A percentile compares a stretch with the other conserved stretches of the same genome.
phyloP scores from a whole-genome alignment of 345 rosid genomes.

The Syzygium aromaticum region DNA sequence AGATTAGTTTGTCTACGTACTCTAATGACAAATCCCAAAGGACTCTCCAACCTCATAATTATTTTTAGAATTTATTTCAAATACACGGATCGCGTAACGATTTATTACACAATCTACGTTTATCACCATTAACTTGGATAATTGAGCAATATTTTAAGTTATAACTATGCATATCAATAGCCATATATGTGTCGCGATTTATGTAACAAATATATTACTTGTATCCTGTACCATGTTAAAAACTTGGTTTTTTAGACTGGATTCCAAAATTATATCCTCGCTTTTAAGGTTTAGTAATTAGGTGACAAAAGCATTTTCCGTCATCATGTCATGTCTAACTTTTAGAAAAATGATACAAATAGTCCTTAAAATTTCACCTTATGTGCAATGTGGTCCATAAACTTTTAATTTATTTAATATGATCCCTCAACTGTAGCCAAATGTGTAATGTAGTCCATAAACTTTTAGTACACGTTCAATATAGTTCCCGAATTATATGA shows the following conservation, averaged over 20 bases:
- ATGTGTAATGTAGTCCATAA: no score
- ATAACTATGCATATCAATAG: background rate
- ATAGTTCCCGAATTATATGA: no score
- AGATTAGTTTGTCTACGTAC: background rate
- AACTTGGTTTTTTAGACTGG: background rate
- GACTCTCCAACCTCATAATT: background rate
- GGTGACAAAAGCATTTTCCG: background rate
- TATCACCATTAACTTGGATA: background rate
- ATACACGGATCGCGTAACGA: background rate
- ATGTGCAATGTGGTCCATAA: no score
- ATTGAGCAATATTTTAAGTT: background rate
- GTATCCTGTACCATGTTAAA: background rate
- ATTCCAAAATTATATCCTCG: background rate
- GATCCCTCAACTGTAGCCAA: no score
- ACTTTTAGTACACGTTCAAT: no score
- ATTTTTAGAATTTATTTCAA: background rate
- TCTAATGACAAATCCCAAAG: background rate
- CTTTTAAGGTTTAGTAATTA: background rate
- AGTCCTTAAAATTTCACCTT: no score
- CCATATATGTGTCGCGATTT: background rate
- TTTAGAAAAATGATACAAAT: background rate
- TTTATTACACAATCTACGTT: background rate
- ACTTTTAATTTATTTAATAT: no score
- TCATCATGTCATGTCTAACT: background rate
- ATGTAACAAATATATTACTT: background rate